These are phyloP conservation scores for Nigrospora sphaerica DNA, from an alignment of 2,329 filamentous ascomycete species.

Conservation along the genomic window DNA sequence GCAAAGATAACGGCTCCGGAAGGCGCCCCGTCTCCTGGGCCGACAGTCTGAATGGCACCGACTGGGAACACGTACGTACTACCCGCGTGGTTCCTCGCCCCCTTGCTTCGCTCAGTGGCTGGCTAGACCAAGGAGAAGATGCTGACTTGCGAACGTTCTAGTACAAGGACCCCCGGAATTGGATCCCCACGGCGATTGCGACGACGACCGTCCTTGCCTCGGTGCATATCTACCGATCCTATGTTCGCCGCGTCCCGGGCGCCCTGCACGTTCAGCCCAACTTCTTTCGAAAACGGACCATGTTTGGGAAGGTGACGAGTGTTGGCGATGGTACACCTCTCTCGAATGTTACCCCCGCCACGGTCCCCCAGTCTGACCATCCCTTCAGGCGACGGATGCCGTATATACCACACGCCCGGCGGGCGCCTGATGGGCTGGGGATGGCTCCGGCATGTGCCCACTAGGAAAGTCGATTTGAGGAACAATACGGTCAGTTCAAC, in stretches of 20 bases:
- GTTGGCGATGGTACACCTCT: conserved; percentile 65
- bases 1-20: conserved; percentile 18
- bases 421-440: conserved; percentile 83
- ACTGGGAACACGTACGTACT: conserved; percentile 41
- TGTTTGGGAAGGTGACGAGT: conserved; percentile 83
- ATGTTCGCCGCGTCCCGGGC: conserved; percentile 77
- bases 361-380: too few species aligned
- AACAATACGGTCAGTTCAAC: conserved; percentile 62
- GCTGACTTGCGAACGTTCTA: not conserved
- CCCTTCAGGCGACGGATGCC: conserved; percentile 68
- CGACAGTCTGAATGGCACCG: conserved; percentile 35
- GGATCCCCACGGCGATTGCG: conserved; percentile 46
- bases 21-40: conserved; percentile 29
- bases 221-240: conserved; percentile 61
- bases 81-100: too few species aligned
- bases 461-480: conserved; percentile 59
- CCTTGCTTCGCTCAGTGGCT: too few species aligned
- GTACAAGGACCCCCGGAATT: conserved; percentile 40
- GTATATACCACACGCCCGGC: conserved; percentile 91
- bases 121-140: too few species aligned
- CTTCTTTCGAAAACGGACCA: conserved; percentile 66
- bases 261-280: conserved; percentile 66
- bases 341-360: too few species aligned
- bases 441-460: conserved; percentile 75
- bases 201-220: conserved; percentile 47